Conservation (phyloP, 148 eudicot genomes). For the Amaranthus hypochondriacus region DNA sequence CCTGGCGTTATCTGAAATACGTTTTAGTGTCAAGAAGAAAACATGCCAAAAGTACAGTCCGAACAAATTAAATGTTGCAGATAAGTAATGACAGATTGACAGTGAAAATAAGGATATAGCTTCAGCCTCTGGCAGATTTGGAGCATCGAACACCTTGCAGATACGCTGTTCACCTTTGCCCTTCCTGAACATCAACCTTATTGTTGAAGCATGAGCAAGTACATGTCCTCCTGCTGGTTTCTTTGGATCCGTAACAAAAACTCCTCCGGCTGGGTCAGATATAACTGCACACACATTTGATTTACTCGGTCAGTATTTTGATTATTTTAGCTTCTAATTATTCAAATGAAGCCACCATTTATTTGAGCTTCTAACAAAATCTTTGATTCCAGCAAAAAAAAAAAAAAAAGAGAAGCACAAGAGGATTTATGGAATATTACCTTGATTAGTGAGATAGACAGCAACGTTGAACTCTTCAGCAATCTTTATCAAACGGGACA, state of each 20-base stretch:
- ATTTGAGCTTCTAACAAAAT: no score
- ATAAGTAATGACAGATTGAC: not conserved
- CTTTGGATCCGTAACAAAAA: conserved; percentile 90
- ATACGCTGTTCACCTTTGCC: conserved; percentile 97
- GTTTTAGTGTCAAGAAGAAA: conserved; percentile 49
- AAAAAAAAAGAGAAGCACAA: not conserved
- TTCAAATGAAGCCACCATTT: not conserved
- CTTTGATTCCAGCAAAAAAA: no score
- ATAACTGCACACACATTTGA: conserved; percentile 56
- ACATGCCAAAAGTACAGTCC: no score
- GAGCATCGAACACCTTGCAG: conserved; percentile 97
- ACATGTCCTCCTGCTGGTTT: conserved; percentile 99
- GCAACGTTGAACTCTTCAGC: conserved; percentile 94
- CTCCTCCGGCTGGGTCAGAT: conserved; percentile 93
- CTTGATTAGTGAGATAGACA: conserved; percentile 93
- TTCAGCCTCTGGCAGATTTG: conserved; percentile 95
- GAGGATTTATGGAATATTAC: conserved; percentile 24
- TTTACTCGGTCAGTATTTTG: not conserved
- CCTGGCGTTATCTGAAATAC: conserved; percentile 95
- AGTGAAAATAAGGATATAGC: conserved; percentile 68
- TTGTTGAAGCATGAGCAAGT: conserved; percentile 92
- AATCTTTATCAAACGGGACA: conserved; percentile 76
- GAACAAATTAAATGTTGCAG: not conserved
- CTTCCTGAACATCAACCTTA: conserved; percentile 92
- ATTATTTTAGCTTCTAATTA: not conserved